phyloP scores from a whole-genome alignment of 140 eudicot species.

The Ambrosia hybrid region DNA sequence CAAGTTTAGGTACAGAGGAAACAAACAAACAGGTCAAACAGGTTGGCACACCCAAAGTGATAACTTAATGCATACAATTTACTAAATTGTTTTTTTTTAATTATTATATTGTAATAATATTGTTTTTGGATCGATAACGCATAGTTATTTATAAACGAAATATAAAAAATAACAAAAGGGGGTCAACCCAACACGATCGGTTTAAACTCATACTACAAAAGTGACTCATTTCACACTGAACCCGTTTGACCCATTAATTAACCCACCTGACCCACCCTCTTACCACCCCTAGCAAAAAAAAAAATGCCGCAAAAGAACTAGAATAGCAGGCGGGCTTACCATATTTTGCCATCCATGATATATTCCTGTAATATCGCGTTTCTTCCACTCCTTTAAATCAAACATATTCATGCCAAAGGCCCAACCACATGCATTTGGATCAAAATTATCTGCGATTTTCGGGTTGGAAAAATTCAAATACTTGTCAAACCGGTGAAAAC shows the following conservation, averaged over 20 bases:
- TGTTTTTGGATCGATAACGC: too few species aligned
- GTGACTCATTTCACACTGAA: background rate
- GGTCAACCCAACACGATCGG: conserved; percentile 5
- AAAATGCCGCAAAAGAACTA: background rate
- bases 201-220: too few species aligned
- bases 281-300: conserved; percentile 6
- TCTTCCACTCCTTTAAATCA: conserved; percentile 89
- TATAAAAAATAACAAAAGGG: background rate
- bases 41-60: background rate
- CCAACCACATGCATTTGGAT: conserved; percentile 98
- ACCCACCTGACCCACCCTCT: background rate
- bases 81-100: background rate
- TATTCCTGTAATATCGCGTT: conserved; percentile 88
- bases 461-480: conserved; percentile 95
- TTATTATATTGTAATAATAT: too few species aligned
- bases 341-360: conserved; percentile 91
- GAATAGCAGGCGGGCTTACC: conserved; percentile 39
- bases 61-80: background rate
- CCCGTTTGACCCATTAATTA: background rate
- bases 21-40: background rate
- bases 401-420: conserved; percentile 98
- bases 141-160: too few species aligned
- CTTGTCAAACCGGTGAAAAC: conserved; percentile 95
- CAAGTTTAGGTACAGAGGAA: background rate
- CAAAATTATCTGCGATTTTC: conserved; percentile 71